Base-by-base conservation (phyloP, 1,284 basidiomycete species). In the Phylloboletellus chloephorus region DNA sequence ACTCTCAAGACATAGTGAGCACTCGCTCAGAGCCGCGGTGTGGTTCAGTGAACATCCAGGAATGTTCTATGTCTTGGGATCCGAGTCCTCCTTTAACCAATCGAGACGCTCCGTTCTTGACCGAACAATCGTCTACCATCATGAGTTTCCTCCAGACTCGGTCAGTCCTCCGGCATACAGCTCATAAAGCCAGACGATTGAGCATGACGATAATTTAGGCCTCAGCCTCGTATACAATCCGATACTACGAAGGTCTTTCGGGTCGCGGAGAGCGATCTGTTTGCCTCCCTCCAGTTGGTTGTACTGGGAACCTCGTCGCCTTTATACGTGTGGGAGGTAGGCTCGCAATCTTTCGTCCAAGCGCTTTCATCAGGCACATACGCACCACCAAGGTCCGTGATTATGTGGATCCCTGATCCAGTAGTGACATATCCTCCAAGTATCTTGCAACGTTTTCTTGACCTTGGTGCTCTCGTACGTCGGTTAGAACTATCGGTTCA, bases 241-340 rank as follows among this genome's bases (percentile, higher is more conserved):
- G 56, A 67, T 2, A 38, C 48, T 4, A 56, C 57, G 6, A 65
- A 63, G 13, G 52, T 68, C 12, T 56, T 72, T 29, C 72, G 74
- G 52, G 57, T 77, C 10, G 58, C 65, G 3, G 64, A 72, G 38
- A 46, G 52, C 10, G 72, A 79, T 15, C 55, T 85, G 8, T 59
- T 81, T 15, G 47, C 59, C 13, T 73, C 71, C 3, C 66, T 88
- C 16, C 69, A 69, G 41, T 65, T 70, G 56, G 74, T 72, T 4
- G 65, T 80, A 7, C 65, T 79, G 20, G 85, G 85, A 20, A 71
- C 73, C 4, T 81, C 85, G 1, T 88, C 86, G 8, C 51, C 65
- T 3, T 60, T 83, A 22, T 73, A 82, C 53, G 60, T 61, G 5
- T 88, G 85, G 85, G 69, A 85, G 53, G 28, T 58, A 2, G 26